These are phyloP conservation scores for Salix suchowensis DNA, from an alignment of 345 rosid genomes.

Conservation along the genomic window DNA sequence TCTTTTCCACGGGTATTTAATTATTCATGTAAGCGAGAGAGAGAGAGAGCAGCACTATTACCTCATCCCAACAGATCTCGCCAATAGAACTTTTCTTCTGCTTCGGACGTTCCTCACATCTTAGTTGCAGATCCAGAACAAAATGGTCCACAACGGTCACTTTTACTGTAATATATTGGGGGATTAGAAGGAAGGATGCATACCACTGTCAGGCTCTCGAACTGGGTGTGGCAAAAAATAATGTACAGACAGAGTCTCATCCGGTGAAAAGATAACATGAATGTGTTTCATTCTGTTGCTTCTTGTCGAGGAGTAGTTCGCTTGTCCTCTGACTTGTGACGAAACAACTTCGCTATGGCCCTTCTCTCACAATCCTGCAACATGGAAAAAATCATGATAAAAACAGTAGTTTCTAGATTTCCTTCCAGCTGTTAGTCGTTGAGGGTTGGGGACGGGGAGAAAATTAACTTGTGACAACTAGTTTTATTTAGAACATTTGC, in stretches of 20 bases:
- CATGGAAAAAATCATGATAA: background rate
- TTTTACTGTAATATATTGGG: background rate
- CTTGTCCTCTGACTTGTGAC: constrained; percentile 77
- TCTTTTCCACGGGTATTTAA: constrained; percentile 1
- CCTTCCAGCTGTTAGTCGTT: background rate
- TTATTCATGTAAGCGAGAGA: background rate
- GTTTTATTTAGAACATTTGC: background rate
- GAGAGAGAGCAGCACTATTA: background rate
- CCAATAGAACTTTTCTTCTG: background rate
- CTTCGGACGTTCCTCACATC: background rate
- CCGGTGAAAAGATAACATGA: background rate
- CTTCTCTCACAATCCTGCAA: constrained; percentile 97
- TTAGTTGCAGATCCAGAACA: background rate
- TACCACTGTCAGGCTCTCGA: background rate
- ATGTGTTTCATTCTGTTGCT: constrained; percentile 29
- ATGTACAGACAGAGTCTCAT: constrained; percentile 13
- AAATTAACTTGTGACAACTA: background rate
- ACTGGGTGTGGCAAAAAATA: constrained; percentile 4
- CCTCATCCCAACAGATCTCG: background rate
- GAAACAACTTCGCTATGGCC: constrained; percentile 73
- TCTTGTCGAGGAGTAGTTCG: constrained; percentile 30
- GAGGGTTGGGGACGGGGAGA: background rate
- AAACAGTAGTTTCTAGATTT: background rate
- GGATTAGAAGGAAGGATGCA: background rate
- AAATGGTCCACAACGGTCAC: background rate